These are phyloP conservation scores for Dryas alaskensis DNA, from an alignment of 306 rosid species.

Conservation along the genomic window DNA sequence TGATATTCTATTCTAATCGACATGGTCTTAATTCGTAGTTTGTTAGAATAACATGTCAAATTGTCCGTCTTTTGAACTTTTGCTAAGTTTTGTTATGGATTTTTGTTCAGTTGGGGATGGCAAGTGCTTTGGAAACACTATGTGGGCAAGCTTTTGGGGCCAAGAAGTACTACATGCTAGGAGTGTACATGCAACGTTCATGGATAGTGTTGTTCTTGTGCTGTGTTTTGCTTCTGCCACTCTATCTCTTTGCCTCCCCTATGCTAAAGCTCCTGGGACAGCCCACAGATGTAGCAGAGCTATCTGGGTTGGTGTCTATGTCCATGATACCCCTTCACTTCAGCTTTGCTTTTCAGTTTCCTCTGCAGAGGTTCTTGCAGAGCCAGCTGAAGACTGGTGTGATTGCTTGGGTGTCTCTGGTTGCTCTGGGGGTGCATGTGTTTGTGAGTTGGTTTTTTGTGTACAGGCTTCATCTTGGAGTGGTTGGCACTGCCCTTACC, in stretches of 20 bases:
- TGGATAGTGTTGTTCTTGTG: slow-evolving; percentile 68
- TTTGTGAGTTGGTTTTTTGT: slow-evolving; percentile 64
- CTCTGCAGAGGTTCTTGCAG: slow-evolving; percentile 61
- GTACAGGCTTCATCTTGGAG: slow-evolving; percentile 47
- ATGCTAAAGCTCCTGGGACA: slow-evolving; percentile 57
- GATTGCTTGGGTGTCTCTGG: slow-evolving; percentile 49
- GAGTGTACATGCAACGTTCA: slow-evolving; percentile 80
- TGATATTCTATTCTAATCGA: no score
- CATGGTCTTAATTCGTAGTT: no score
- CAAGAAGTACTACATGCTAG: slow-evolving; percentile 67
- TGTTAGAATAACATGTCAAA: no score
- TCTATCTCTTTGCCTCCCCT: slow-evolving; percentile 55
- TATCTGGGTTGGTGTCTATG: slow-evolving; percentile 44
- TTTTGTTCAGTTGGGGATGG: slow-evolving; percentile 68
- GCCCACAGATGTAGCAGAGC: slow-evolving; percentile 52
- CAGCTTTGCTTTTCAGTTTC: slow-evolving; percentile 62
- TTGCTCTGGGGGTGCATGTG: slow-evolving; percentile 44
- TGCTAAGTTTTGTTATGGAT: not conserved
- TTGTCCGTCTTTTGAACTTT: no score
- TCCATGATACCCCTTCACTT: slow-evolving; percentile 64
- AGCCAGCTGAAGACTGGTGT: slow-evolving; percentile 48
- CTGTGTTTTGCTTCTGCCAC: slow-evolving; percentile 54
- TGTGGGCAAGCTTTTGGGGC: slow-evolving; percentile 95
- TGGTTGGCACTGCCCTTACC: slow-evolving; percentile 55
- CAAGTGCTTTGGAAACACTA: slow-evolving; percentile 74